A percentile compares a stretch with the other conserved stretches of the same genome.
Evolutionary conservation across 768 basidiomycete genomes (phyloP).

Genomic region (Leucocoprinus birnbaumii): DNA sequence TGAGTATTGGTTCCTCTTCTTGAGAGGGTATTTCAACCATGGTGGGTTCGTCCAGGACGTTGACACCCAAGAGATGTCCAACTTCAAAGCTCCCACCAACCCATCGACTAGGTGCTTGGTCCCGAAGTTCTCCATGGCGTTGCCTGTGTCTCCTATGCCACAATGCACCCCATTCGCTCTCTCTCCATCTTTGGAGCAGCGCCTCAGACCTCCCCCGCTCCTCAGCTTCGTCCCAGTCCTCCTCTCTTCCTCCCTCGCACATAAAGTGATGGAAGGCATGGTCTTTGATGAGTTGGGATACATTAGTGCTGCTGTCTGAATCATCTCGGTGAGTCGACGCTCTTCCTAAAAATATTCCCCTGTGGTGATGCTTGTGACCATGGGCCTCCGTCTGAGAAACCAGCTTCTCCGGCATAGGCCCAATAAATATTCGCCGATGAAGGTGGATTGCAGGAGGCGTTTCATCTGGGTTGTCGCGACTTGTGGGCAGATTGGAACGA

Average conservation of each 20-base stretch:
- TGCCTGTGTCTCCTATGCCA: constrained; percentile 33
- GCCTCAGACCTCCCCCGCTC: constrained; percentile 48
- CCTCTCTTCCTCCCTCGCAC: constrained; percentile 55
- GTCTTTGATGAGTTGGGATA: constrained; percentile 49
- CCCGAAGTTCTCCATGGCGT: constrained; percentile 24
- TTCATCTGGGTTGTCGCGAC: constrained; percentile 1
- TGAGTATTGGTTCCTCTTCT: constrained; percentile 4
- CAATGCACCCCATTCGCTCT: constrained; percentile 62
- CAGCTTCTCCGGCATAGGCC: constrained; percentile 70
- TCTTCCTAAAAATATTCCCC: constrained; percentile 13
- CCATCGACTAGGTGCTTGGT: constrained; percentile 39
- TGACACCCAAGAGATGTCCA: constrained; percentile 71
- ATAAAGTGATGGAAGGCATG: constrained; percentile 67
- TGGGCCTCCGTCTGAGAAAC: constrained; percentile 38
- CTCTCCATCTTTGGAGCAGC: constrained; percentile 58
- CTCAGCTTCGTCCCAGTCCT: constrained; percentile 60
- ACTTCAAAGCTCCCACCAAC: constrained; percentile 76
- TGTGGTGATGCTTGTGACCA: constrained; percentile 20
- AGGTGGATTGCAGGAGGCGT: constrained; percentile 24
- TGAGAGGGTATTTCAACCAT: background rate
- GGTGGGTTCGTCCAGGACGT: constrained; percentile 42
- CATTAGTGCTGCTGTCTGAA: constrained; percentile 29
- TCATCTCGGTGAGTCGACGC: constrained; percentile 22
- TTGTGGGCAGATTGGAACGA: background rate
- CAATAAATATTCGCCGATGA: constrained; percentile 64